These are phyloP conservation scores for Coprinopsis sp. DNA, from an alignment of 768 basidiomycete genomes.

Conservation along the genomic window DNA sequence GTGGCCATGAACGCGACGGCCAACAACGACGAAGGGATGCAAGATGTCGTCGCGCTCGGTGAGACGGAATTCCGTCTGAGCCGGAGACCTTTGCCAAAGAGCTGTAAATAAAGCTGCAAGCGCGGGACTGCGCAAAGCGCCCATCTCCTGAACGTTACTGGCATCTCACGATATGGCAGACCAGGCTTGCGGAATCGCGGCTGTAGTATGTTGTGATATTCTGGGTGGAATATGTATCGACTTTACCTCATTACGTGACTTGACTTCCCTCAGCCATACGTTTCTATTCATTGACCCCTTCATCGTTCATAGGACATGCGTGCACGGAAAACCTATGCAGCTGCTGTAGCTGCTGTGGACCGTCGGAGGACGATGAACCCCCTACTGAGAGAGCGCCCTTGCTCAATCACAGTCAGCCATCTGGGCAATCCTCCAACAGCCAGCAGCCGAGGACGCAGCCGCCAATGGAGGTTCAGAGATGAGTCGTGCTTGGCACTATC, in stretches of 20 bases:
- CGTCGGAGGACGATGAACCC: constrained; percentile 7
- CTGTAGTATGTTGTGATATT: constrained; percentile 30
- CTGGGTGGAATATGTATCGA: constrained; percentile 35
- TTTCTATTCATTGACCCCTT: not conserved
- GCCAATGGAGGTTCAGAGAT: constrained; percentile 27
- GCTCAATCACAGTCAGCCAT: too few species aligned
- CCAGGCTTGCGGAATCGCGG: constrained; percentile 22
- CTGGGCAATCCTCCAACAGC: constrained; percentile 16
- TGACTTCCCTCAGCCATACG: not conserved
- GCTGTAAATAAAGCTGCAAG: too few species aligned
- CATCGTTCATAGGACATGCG: constrained; percentile 24
- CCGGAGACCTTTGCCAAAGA: too few species aligned
- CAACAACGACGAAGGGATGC: not conserved
- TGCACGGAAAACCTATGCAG: constrained; percentile 30
- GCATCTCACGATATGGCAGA: constrained; percentile 29
- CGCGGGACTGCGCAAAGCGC: too few species aligned
- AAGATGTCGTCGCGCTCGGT: not conserved
- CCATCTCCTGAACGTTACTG: too few species aligned
- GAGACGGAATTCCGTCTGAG: too few species aligned
- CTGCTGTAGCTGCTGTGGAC: constrained; percentile 16
- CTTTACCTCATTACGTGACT: constrained; percentile 35
- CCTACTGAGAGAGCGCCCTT: too few species aligned
- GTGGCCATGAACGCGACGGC: not conserved
- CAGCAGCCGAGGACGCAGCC: constrained; percentile 19
- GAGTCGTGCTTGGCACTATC: too few species aligned